Evolutionary conservation across 148 eudicot species (phyloP).

Genomic region (Chenopodium formosanum): DNA sequence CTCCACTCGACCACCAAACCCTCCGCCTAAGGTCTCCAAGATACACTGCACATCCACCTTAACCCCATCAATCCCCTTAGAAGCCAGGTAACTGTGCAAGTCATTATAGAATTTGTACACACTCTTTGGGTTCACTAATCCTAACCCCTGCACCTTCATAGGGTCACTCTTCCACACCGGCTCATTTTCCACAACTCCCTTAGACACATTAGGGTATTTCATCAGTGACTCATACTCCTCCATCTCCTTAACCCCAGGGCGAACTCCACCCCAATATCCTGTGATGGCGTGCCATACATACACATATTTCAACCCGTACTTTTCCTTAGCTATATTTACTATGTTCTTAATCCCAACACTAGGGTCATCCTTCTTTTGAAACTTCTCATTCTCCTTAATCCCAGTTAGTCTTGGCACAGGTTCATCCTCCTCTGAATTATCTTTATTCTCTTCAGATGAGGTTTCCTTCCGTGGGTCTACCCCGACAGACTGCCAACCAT

Average conservation of each 20-base stretch:
- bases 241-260: slow-evolving; percentile 64
- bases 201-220: slow-evolving; percentile 53
- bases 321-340: slow-evolving; percentile 60
- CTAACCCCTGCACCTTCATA: slow-evolving; percentile 64
- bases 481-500: slow-evolving; percentile 79
- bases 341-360: slow-evolving; percentile 57
- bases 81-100: slow-evolving; percentile 62
- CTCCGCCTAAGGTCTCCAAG: slow-evolving; percentile 76
- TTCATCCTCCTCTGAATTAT: not conserved
- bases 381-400: slow-evolving; percentile 71
- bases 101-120: slow-evolving; percentile 73
- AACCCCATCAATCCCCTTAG: slow-evolving; percentile 82
- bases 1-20: slow-evolving; percentile 76
- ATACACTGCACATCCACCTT: slow-evolving; percentile 86
- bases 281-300: slow-evolving; percentile 91
- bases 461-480: slow-evolving; percentile 28
- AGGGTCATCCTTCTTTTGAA: slow-evolving; percentile 55
- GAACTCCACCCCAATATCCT: slow-evolving; percentile 93
- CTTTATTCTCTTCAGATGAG: slow-evolving; percentile 8
- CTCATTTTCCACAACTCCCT: slow-evolving; percentile 68
- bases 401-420: slow-evolving; percentile 58
- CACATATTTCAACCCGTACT: slow-evolving; percentile 64
- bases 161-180: slow-evolving; percentile 67
- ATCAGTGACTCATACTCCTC: slow-evolving; percentile 58
- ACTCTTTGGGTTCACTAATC: slow-evolving; percentile 64